Conservation (phyloP, 495 filamentous ascomycete genomes). For the Aspergillus egyptiacus region DNA sequence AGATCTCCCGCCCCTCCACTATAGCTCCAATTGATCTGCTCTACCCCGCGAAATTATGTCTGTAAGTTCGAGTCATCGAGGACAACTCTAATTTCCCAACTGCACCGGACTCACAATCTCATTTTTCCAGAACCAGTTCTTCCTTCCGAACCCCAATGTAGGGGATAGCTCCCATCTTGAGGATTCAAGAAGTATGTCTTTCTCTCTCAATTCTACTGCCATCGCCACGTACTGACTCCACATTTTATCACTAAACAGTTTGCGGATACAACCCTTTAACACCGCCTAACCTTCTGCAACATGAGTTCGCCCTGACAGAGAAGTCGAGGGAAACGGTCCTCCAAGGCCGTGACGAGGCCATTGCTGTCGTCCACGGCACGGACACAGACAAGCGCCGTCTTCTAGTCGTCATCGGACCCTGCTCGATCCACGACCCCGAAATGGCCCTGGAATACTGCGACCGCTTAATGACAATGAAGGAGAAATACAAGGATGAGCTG, state of each 20-base stretch:
- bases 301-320: conserved; percentile 79
- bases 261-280: conserved; percentile 89
- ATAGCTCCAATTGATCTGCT: conserved; percentile 1
- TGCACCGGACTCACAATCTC: conserved; percentile 4
- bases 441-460: conserved; percentile 94
- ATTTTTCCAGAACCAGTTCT: conserved; percentile 58
- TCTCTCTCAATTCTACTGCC: conserved; percentile 3
- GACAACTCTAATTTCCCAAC: conserved; percentile 9
- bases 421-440: conserved; percentile 92
- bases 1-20: background rate
- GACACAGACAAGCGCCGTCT: conserved; percentile 68
- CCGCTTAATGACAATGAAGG: conserved; percentile 70
- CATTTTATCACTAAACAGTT: conserved; percentile 45
- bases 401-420: conserved; percentile 90
- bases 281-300: conserved; percentile 88
- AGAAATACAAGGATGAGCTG: conserved; percentile 85
- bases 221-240: conserved; percentile 4
- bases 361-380: conserved; percentile 69
- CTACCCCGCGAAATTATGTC: conserved; percentile 33
- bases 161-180: conserved; percentile 76
- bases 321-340: conserved; percentile 76
- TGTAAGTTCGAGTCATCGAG: no score
- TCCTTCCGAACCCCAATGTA: conserved; percentile 82
- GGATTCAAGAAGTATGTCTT: conserved; percentile 77
- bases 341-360: conserved; percentile 72